Conservation (phyloP, 2,329 filamentous ascomycete species). For the Alternaria alternata region DNA sequence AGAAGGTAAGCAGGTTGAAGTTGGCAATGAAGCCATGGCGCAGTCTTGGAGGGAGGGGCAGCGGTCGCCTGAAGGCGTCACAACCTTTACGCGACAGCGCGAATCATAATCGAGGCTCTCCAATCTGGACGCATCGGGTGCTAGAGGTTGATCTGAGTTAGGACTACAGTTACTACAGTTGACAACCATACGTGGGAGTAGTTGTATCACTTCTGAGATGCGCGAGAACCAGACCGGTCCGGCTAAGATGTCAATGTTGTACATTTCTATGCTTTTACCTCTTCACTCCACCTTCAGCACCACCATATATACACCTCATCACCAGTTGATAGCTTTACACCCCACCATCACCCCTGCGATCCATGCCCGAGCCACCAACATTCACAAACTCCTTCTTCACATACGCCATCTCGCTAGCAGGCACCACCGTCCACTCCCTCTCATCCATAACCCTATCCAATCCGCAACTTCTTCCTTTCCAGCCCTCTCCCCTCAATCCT, state of each 20-base stretch:
- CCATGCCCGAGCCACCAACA: constrained; percentile 1
- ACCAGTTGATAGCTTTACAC: background rate
- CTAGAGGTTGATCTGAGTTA: background rate
- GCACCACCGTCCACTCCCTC: constrained; percentile 24
- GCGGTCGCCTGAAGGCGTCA: too few relatives aligned
- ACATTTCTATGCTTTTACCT: constrained; percentile 1
- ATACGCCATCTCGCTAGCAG: constrained; percentile 16
- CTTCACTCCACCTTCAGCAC: background rate
- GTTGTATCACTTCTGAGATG: background rate
- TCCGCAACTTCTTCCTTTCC: constrained; percentile 38
- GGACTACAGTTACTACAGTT: background rate
- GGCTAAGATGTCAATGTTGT: background rate
- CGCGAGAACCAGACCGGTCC: background rate
- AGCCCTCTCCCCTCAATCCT: constrained; percentile 45
- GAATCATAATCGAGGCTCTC: background rate
- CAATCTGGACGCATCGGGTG: background rate
- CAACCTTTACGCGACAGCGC: too few relatives aligned
- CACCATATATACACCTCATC: background rate
- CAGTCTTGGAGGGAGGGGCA: too few relatives aligned
- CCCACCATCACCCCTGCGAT: constrained; percentile 6
- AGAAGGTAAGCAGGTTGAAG: too few relatives aligned
- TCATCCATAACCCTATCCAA: constrained; percentile 32
- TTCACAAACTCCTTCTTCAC: constrained; percentile 5
- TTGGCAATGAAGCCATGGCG: too few relatives aligned
- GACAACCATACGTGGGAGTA: background rate